Evolutionary conservation across 352 stramenopile species (phyloP).

Genomic region (Phytophthora citrophthora): DNA sequence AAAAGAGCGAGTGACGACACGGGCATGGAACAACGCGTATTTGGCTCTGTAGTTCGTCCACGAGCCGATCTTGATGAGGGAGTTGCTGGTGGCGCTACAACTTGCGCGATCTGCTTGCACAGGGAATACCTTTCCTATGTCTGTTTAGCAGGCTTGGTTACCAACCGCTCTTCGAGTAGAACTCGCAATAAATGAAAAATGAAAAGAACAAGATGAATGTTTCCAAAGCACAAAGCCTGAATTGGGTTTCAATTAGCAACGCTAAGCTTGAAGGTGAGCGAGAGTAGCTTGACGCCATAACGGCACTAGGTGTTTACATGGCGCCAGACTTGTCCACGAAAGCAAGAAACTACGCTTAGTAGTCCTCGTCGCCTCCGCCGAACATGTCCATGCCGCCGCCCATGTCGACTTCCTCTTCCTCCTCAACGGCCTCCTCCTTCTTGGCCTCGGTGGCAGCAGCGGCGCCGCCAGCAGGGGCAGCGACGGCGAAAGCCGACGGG

Average conservation of each 20-base stretch:
- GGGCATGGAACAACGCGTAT: no score
- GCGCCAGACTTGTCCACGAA: not conserved
- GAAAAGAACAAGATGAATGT: no score
- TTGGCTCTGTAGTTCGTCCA: no score
- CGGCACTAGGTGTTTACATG: constrained; percentile 5
- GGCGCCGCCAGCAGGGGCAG: constrained; percentile 85
- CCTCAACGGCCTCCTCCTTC: constrained; percentile 71
- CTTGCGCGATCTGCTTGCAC: no score
- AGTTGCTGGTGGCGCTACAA: no score
- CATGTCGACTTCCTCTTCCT: constrained; percentile 87
- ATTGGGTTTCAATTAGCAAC: constrained; percentile 34
- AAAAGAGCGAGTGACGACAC: no score
- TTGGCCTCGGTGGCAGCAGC: constrained; percentile 64
- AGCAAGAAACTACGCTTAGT: constrained; percentile 49
- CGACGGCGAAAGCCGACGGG: constrained; percentile 93
- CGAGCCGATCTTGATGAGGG: no score
- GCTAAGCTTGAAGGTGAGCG: constrained; percentile 16
- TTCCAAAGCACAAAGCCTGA: constrained; percentile 28
- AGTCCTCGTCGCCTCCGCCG: constrained; percentile 66
- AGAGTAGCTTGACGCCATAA: constrained; percentile 9
- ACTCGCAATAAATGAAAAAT: no score
- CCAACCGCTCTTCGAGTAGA: no score
- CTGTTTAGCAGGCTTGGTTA: no score
- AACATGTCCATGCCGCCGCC: constrained; percentile 91
- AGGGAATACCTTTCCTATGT: no score